Evolutionary conservation across 306 rosid genomes (phyloP).

Genomic region (Sindora glabra): DNA sequence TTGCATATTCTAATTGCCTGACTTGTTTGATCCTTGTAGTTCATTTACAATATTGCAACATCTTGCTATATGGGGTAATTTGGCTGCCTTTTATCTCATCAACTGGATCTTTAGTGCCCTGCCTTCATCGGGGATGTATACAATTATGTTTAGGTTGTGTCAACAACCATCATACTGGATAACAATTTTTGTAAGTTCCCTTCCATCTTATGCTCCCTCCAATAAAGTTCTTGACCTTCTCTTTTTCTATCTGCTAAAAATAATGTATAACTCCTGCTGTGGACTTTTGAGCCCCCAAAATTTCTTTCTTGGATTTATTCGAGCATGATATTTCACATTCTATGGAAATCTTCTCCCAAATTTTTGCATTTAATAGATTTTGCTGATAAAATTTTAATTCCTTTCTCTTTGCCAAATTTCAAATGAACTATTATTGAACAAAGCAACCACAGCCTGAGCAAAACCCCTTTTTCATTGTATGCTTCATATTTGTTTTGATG

Average conservation of each 20-base stretch:
- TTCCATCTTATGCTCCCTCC: neutral
- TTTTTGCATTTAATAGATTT: neutral
- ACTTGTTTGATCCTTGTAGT: conserved; percentile 49
- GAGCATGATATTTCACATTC: no score
- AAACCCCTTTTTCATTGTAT: neutral
- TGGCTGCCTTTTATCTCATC: conserved; percentile 71
- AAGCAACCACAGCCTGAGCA: neutral
- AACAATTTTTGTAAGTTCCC: conserved; percentile 63
- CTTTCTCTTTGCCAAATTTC: conserved; percentile 1
- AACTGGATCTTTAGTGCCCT: conserved; percentile 86
- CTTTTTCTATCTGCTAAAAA: neutral
- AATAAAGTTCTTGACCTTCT: neutral
- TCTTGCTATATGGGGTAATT: conserved; percentile 92
- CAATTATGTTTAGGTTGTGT: conserved; percentile 88
- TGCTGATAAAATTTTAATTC: neutral
- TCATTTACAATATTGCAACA: conserved; percentile 85
- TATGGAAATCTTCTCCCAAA: neutral
- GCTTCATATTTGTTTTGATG: conserved; percentile 13
- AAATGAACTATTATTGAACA: neutral
- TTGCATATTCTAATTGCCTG: conserved; percentile 13
- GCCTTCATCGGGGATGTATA: conserved; percentile 95
- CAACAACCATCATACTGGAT: conserved; percentile 88
- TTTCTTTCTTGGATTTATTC: no score
- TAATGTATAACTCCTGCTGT: neutral
- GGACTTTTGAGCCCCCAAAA: neutral